Evolutionary conservation across 1,139 yeast genomes (phyloP).

Genomic region (Suhomyces bribrorum): DNA sequence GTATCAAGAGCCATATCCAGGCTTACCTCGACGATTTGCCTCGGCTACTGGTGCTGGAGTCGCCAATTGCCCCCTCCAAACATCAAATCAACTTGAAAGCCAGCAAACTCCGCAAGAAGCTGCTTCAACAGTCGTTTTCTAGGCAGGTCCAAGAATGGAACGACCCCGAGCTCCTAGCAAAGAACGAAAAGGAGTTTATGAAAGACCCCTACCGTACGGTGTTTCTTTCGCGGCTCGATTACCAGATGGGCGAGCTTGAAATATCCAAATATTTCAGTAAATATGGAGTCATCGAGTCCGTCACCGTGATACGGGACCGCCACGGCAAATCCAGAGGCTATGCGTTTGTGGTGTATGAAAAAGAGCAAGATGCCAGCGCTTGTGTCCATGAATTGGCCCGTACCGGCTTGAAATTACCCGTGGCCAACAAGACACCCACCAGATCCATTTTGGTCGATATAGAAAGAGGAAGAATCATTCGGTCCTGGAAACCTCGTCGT

Average conservation of each 20-base stretch:
- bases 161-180: slow-evolving; percentile 51
- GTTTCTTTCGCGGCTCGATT: slow-evolving; percentile 73
- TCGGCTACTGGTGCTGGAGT: too few species aligned
- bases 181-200: slow-evolving; percentile 57
- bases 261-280: slow-evolving; percentile 60
- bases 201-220: slow-evolving; percentile 77
- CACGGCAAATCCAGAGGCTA: slow-evolving; percentile 71
- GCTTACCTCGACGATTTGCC: slow-evolving; percentile 25
- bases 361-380: slow-evolving; percentile 54
- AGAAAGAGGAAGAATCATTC: slow-evolving; percentile 76
- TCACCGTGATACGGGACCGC: slow-evolving; percentile 65
- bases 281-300: slow-evolving; percentile 70
- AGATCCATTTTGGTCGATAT: slow-evolving; percentile 65
- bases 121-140: slow-evolving; percentile 27
- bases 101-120: slow-evolving; percentile 11
- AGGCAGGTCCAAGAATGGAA: slow-evolving; percentile 45
- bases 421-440: slow-evolving; percentile 17
- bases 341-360: slow-evolving; percentile 76
- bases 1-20: slow-evolving; percentile 33
- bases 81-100: slow-evolving; percentile 12
- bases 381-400: slow-evolving; percentile 66
- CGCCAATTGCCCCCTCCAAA: too few species aligned
- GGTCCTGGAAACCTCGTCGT: slow-evolving; percentile 79
- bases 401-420: slow-evolving; percentile 38
- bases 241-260: slow-evolving; percentile 67